A percentile compares a stretch with the other conserved stretches of the same genome.
Conservation (phyloP, 305 asterid species). For the Petunia hybrid region DNA sequence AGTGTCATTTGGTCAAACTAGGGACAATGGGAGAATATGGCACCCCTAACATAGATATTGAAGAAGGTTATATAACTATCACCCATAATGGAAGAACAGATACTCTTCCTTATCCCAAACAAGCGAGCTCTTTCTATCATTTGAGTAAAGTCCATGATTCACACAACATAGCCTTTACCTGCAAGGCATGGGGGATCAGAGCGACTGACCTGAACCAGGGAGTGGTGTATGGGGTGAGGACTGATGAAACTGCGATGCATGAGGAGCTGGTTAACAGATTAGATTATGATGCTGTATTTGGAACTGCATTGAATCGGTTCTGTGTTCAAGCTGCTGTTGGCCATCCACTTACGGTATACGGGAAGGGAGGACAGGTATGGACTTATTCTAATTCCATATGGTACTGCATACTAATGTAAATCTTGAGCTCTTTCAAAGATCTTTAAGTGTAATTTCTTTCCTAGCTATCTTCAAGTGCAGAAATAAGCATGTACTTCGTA, state of each 20-base stretch:
- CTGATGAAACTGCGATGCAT: slow-evolving; percentile 89
- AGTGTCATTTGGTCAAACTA: slow-evolving; percentile 93
- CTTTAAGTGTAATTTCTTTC: not conserved
- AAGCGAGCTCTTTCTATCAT: slow-evolving; percentile 93
- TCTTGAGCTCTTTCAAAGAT: not conserved
- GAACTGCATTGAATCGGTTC: slow-evolving; percentile 92
- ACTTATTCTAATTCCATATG: slow-evolving; percentile 28
- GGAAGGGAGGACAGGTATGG: slow-evolving; percentile 96
- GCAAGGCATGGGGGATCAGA: slow-evolving; percentile 95
- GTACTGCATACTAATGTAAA: slow-evolving; percentile 9
- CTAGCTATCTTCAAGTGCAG: not conserved
- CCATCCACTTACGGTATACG: slow-evolving; percentile 93
- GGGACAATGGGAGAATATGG: slow-evolving; percentile 99
- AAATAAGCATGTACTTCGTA: not conserved
- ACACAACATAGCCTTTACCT: slow-evolving; percentile 86
- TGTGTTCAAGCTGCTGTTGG: slow-evolving; percentile 98
- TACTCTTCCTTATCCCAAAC: slow-evolving; percentile 92
- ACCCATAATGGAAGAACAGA: slow-evolving; percentile 92
- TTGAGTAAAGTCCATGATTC: slow-evolving; percentile 94
- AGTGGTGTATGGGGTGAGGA: slow-evolving; percentile 87
- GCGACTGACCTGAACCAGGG: slow-evolving; percentile 97
- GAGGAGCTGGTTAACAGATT: slow-evolving; percentile 82
- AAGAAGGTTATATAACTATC: slow-evolving; percentile 87
- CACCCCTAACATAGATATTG: slow-evolving; percentile 92
- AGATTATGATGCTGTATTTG: slow-evolving; percentile 88